Conservation (phyloP, 805 yeast genomes). For the Sugiyamaella lignohabitans region DNA sequence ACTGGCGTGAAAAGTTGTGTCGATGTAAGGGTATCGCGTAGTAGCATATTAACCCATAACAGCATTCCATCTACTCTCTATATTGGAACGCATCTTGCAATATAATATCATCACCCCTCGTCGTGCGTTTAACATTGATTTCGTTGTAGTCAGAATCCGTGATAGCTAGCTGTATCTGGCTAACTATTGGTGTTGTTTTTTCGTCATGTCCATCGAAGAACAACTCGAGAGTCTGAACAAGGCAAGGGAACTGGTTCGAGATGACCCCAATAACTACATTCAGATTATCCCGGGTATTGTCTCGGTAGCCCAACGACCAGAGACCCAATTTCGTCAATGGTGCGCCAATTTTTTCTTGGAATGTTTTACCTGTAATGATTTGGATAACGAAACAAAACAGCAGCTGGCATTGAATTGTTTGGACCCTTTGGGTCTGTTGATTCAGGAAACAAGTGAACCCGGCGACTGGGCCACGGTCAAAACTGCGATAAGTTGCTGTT, state of each 20-base stretch:
- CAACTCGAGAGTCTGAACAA: conserved; percentile 32
- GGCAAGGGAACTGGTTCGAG: conserved; percentile 31
- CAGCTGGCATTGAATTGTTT: conserved; percentile 27
- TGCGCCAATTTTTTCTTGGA: conserved; percentile 33
- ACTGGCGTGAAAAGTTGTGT: too few species aligned
- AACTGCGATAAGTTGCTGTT: conserved; percentile 24
- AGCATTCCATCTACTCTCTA: too few species aligned
- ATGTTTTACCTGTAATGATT: conserved; percentile 29
- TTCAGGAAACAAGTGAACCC: conserved; percentile 25
- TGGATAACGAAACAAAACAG: conserved; percentile 20
- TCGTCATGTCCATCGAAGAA: conserved; percentile 15
- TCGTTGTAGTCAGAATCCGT: too few species aligned
- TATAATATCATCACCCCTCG: too few species aligned
- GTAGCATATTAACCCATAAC: too few species aligned
- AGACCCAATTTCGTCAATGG: conserved; percentile 31
- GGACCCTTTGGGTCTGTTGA: conserved; percentile 24
- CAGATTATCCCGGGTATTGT: conserved; percentile 33
- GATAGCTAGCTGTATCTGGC: too few species aligned
- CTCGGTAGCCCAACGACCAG: conserved; percentile 32
- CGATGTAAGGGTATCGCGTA: too few species aligned
- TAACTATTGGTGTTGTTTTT: too few species aligned
- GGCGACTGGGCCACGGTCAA: conserved; percentile 34
- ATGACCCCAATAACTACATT: conserved; percentile 33
- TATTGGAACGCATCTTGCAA: too few species aligned
- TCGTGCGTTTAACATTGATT: too few species aligned